Evolutionary conservation across 768 basidiomycete species (phyloP).

Genomic region (Trametes cingulata): DNA sequence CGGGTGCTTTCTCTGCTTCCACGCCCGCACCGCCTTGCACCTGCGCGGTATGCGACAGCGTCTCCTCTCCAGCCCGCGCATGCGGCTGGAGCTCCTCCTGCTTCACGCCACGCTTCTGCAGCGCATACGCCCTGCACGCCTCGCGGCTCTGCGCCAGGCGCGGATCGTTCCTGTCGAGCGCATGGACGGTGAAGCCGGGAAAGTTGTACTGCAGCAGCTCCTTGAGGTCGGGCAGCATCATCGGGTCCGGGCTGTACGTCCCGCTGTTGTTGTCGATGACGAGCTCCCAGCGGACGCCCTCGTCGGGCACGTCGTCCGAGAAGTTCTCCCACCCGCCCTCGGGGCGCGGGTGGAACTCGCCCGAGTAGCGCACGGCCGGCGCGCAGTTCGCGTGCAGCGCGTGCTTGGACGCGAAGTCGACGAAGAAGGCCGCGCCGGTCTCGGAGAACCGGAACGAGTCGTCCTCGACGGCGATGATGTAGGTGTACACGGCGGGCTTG

Average conservation of each 20-base stretch:
- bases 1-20: not conserved
- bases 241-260: constrained; percentile 76
- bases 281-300: constrained; percentile 71
- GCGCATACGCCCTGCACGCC: constrained; percentile 67
- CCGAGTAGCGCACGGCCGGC: constrained; percentile 65
- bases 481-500: constrained; percentile 85
- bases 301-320: constrained; percentile 53
- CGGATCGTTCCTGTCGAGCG: constrained; percentile 56
- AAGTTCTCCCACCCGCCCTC: constrained; percentile 68
- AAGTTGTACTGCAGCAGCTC: constrained; percentile 75
- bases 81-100: constrained; percentile 67
- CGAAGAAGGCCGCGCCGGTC: constrained; percentile 85
- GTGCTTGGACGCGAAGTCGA: constrained; percentile 86
- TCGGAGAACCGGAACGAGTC: constrained; percentile 82
- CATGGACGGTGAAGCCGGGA: constrained; percentile 56
- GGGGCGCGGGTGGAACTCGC: constrained; percentile 79
- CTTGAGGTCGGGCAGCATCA: constrained; percentile 59
- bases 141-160: constrained; percentile 58
- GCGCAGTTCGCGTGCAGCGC: constrained; percentile 79
- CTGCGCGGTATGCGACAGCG: constrained; percentile 38
- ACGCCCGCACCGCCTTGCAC: not conserved
- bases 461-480: constrained; percentile 75
- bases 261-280: constrained; percentile 87
- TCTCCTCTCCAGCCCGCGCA: constrained; percentile 53
- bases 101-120: constrained; percentile 57